Conservation (phyloP, 164 flowering plant species). For the Kingdonia uniflora region DNA sequence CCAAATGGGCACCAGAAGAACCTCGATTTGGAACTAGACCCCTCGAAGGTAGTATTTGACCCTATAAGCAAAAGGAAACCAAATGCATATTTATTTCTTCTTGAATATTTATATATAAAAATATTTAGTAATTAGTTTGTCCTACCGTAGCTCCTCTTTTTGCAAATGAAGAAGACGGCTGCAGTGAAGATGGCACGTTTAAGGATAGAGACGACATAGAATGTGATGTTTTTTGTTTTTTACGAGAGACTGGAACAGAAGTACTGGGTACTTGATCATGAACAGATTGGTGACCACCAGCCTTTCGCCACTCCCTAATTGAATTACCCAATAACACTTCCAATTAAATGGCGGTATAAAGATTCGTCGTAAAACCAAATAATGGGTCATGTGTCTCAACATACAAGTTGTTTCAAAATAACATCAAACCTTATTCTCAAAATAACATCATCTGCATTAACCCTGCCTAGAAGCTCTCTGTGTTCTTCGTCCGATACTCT, state of each 20-base stretch:
- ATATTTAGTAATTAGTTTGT: constrained; percentile 32
- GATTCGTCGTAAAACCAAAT: not conserved
- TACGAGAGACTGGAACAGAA: constrained; percentile 68
- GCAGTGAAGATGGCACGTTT: constrained; percentile 33
- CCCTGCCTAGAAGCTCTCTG: constrained; percentile 63
- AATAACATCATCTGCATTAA: constrained; percentile 72
- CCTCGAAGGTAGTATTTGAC: constrained; percentile 33
- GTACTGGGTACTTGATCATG: constrained; percentile 69
- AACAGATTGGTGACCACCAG: constrained; percentile 45
- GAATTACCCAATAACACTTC: constrained; percentile 11
- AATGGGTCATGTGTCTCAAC: not conserved
- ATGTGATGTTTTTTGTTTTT: constrained; percentile 62
- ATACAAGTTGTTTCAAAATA: constrained; percentile 4
- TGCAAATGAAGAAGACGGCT: constrained; percentile 33
- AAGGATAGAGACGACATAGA: constrained; percentile 33
- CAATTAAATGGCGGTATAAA: constrained; percentile 6
- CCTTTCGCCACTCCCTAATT: constrained; percentile 81
- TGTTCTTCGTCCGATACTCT: constrained; percentile 90
- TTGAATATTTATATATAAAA: constrained; percentile 3
- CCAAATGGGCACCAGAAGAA: constrained; percentile 34
- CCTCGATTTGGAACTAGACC: constrained; percentile 43
- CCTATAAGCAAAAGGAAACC: constrained; percentile 7
- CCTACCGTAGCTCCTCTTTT: constrained; percentile 34
- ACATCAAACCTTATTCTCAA: constrained; percentile 56
- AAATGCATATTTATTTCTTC: too few relatives aligned